Base-by-base conservation (phyloP, 352 stramenopile species). In the Globisporangium perplexum region DNA sequence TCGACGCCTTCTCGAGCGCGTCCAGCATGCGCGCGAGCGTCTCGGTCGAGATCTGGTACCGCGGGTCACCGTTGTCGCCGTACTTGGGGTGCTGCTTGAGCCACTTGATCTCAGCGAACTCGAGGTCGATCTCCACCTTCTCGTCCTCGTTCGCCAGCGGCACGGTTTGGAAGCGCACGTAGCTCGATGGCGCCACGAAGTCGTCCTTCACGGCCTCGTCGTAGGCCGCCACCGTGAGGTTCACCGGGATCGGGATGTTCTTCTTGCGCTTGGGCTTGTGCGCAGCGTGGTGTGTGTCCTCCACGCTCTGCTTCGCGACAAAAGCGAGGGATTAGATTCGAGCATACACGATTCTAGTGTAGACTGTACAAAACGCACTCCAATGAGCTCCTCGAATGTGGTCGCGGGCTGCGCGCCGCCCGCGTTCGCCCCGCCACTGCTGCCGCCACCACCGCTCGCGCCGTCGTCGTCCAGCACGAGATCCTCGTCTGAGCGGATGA, bases 61-160 rank as follows among this genome's bases (percentile, higher is more conserved):
- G 77, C 39, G 82, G 87, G 59, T 91, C 81, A 46, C 80, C 83
- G 36, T 92, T 69, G 30, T 77, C 72, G 33, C 86, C 86, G 56
- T 95, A 96, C 46, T 89, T 88, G 0, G 83, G 77, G 46, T 96
- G 87, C 11, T 68, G 65, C 47, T 76, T 62, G 15, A 97, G 74
- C 88, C 88, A 97, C 50, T 88, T 74, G 70, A 96, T 87, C 47
- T 96, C 88, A 8, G 88, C 77, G 38, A 96, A 53, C 48, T 90
- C 82, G 46, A 94, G 55, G 43, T 93, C 83, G 17, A 90, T 53
- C 56, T 92, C 83, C 30, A 91, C 68, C n/a, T 69, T 62, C 28
- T 57, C 53, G 28, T 84, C 75, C 26, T 85, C 72, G 8, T 66
- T 62, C 3, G 59, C 55, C 24, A 57, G 62, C 39, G 74, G 80